These are phyloP conservation scores for Whalleya microplaca DNA, from an alignment of 2,329 filamentous ascomycete species.

Conservation along the genomic window DNA sequence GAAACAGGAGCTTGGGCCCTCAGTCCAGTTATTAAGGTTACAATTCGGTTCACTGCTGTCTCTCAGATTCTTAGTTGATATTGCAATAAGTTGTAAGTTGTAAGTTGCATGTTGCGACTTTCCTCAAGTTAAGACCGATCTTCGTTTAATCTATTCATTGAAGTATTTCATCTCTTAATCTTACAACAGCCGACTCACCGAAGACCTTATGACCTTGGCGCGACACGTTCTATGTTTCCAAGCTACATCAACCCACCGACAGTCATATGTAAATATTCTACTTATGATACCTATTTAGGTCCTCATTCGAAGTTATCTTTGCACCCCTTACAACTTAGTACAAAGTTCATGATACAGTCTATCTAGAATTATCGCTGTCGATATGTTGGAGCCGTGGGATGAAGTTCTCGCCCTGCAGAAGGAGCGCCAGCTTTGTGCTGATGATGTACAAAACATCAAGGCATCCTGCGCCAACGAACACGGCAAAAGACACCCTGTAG, in stretches of 20 bases:
- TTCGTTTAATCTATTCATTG: background rate
- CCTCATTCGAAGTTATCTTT: background rate
- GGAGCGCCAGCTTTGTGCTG: conserved; percentile 41
- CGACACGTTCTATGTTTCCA: too few relatives aligned
- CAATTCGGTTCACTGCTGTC: background rate
- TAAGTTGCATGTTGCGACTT: background rate
- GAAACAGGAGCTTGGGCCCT: background rate
- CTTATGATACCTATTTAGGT: background rate
- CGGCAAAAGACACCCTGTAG: conserved; percentile 45
- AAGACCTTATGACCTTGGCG: too few relatives aligned
- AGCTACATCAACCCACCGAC: too few relatives aligned
- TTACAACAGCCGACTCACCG: background rate
- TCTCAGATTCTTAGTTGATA: background rate
- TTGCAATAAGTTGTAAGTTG: background rate
- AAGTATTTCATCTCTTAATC: background rate
- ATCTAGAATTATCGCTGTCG: conserved; percentile 1
- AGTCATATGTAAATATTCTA: background rate
- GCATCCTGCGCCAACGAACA: conserved; percentile 48
- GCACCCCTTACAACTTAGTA: too few relatives aligned
- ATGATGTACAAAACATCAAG: conserved; percentile 48
- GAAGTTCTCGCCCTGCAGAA: conserved; percentile 36
- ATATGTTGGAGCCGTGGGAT: conserved; percentile 40
- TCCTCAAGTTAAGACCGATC: background rate
- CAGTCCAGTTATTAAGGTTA: background rate
- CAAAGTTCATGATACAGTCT: background rate